Evolutionary conservation across 108 stramenopile species (phyloP).

Genomic region (Heterococcus sp.): DNA sequence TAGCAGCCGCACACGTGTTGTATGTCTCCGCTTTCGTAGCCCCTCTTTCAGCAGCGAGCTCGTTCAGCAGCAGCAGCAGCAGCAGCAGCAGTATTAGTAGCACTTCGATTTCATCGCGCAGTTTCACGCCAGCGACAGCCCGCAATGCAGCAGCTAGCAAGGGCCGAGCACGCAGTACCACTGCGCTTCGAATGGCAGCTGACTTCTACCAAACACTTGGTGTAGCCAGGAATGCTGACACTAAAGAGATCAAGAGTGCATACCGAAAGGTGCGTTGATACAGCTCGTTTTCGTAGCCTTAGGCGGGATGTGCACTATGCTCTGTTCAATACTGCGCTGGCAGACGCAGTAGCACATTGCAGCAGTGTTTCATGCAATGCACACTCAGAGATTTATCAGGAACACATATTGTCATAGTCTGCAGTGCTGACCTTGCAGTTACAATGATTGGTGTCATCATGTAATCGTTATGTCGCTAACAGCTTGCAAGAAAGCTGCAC

Average conservation of each 20-base stretch:
- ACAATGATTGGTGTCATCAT: neutral
- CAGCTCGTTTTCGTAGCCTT: neutral
- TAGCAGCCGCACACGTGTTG: too few relatives aligned
- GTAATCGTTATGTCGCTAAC: neutral
- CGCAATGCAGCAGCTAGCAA: neutral
- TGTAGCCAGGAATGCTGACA: neutral
- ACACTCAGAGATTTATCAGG: too few relatives aligned
- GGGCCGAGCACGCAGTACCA: neutral
- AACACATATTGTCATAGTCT: too few relatives aligned
- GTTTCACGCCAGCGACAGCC: neutral
- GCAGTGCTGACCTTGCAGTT: too few relatives aligned
- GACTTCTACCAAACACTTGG: conserved; percentile 32
- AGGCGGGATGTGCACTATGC: neutral
- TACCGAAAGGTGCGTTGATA: conserved; percentile 3
- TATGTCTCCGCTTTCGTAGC: too few relatives aligned
- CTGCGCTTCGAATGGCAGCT: neutral
- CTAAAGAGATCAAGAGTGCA: conserved; percentile 16
- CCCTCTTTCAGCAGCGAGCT: too few relatives aligned
- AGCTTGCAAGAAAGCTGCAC: conserved; percentile 34
- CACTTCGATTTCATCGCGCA: too few relatives aligned
- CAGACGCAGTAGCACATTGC: too few relatives aligned
- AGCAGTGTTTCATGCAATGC: too few relatives aligned
- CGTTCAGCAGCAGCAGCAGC: too few relatives aligned
- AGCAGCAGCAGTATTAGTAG: too few relatives aligned
- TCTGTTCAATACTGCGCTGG: neutral